Base-by-base conservation (phyloP, 495 filamentous ascomycete genomes). In the Aspergillus egyptiacus region DNA sequence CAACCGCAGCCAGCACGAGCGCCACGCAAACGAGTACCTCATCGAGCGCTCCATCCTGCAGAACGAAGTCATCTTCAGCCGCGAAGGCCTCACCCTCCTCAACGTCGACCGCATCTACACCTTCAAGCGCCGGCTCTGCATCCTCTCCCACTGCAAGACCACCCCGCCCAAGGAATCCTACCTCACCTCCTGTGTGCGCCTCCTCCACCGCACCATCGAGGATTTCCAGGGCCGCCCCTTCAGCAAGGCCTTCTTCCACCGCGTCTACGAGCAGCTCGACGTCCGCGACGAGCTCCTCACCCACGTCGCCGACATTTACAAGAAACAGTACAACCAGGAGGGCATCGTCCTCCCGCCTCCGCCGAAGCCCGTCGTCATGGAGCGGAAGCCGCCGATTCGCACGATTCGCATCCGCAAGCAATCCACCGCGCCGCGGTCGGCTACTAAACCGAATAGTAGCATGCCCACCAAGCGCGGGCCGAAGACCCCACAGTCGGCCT, bases 101-200 rank as follows among this genome's bases (percentile, higher is more conserved):
- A 80, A 78, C 13, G 75, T 88, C 34, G 84, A 89, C 62, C 77
- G 82, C 47, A 70, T 87, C 56, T 87, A 86, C 65, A 86, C 78
- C 34, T 83, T 89, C 69, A 85, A 86, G 57, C 73, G 76, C 25
- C 72, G 79, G 4, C 71, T 87, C 2, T 77, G 78, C 46, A 71
- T 77, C 14, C 77, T 84, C 45, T 71, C 76, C 3, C 15, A 23
- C 7, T 66, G 57, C 35, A 63, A 56, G 30, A 52, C 59, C 7
- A 61, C 53, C 49, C 51, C 53, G 44, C 33, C 57, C 46, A 54
- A 63, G 53, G 64, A 66, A 35, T 61, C 69, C 24, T 75, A 67
- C 38, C 65, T 74, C 28, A 62, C 62, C 7, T 79, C 79, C 15
- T 73, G 70, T 39, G 68, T 73, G 5, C 69, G 73, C 11, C 70